Evolutionary conservation across 805 yeast species (phyloP), one percentile per base, ranked within the genome.

Genomic region (Suhomyces sp.): DNA sequence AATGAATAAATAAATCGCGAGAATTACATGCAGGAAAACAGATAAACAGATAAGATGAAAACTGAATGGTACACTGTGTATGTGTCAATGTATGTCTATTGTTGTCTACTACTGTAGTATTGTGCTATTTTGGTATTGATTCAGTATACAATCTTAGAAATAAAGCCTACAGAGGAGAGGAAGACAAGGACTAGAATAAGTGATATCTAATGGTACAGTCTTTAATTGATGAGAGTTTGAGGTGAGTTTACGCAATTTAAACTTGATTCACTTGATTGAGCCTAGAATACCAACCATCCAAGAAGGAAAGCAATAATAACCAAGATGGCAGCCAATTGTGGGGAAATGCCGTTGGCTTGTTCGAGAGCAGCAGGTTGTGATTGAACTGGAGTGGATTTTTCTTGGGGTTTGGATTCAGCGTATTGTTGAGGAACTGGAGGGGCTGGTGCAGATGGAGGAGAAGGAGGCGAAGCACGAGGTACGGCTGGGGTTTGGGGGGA

Each of bases 271-370:
- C 44, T 10, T 40, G 47, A 35, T 35, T 35, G 40, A 15, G 44
- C 52, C 71, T 74, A 85, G 62, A 84, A 84, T 60, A 86, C 80
- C 68, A 85, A 76, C 90, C 91, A 87, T 50, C 91, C 93, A 57
- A 87, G 71, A 81, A 73, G 61, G 84, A 89, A 67, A 77, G 79
- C 71, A 56, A 74, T 56, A 47, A 76, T 73, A 65, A 67, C 77
- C 67, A 70, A 82, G 59, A 58, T 78, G 67, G 58, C 60, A 26
- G 87, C 85, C 50, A 79, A 67, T 29, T 84, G 83, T 41, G 82
- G 69, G 19, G 88, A 78, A 45, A 86, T 72, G 13, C 84, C 86
- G 54, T 63, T 67, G 48, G 69, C 42, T 38, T 38, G 42, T 52
- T 71, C 77, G 35, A 57, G 56, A 17, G 53, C 47, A 15, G 56